A percentile compares a stretch with the other conserved stretches of the same genome.
Conservation (phyloP, 192 early-diverging fungal genomes). For the Dissophora globulifera region DNA sequence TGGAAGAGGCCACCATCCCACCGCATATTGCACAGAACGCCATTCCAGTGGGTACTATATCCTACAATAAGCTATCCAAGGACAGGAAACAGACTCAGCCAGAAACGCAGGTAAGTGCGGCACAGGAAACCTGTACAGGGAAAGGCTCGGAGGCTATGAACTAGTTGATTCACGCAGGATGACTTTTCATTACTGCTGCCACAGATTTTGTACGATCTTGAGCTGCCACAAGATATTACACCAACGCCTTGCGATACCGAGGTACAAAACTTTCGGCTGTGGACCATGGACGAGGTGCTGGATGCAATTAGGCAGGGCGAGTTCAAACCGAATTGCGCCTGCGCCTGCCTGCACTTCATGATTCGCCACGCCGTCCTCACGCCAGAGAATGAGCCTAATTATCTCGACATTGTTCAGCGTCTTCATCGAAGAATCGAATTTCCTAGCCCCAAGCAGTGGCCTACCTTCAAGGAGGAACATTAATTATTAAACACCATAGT, state of each 20-base stretch:
- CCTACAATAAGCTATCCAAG: conserved; percentile 72
- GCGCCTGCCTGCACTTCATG: conserved; percentile 87
- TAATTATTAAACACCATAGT: background rate
- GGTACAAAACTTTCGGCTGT: conserved; percentile 81
- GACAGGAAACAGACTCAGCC: conserved; percentile 71
- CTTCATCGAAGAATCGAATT: conserved; percentile 75
- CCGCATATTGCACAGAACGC: conserved; percentile 63
- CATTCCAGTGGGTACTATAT: conserved; percentile 67
- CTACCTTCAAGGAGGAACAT: conserved; percentile 37
- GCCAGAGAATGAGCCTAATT: conserved; percentile 85
- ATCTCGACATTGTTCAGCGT: conserved; percentile 72
- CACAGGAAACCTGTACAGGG: too few relatives aligned
- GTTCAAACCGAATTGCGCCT: conserved; percentile 90
- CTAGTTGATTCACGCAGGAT: too few relatives aligned
- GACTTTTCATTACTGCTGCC: too few relatives aligned
- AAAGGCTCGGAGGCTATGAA: too few relatives aligned
- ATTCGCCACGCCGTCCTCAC: conserved; percentile 78
- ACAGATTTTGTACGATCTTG: conserved; percentile 86
- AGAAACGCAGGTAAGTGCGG: conserved; percentile 84
- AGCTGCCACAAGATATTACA: conserved; percentile 67
- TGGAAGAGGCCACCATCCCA: conserved; percentile 88
- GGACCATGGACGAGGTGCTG: conserved; percentile 73
- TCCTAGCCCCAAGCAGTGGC: conserved; percentile 66
- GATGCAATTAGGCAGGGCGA: conserved; percentile 48
- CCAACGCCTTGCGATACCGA: conserved; percentile 87